Evolutionary conservation across 345 rosid genomes (phyloP).

Genomic region (Laguncularia racemosa): DNA sequence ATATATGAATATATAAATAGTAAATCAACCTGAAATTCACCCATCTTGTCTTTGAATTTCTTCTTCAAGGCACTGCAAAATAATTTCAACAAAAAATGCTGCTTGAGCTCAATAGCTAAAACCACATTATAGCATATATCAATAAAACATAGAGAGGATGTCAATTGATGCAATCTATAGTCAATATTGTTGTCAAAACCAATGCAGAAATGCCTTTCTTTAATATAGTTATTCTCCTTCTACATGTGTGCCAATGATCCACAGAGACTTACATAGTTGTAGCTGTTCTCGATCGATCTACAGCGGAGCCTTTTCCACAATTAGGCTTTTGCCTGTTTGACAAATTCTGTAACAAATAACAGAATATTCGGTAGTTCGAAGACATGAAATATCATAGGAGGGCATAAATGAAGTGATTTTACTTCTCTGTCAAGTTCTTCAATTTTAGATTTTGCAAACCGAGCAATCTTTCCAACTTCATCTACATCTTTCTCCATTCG

Average conservation of each 20-base stretch:
- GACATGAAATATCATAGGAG: conserved; percentile 4
- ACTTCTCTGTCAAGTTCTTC: conserved; percentile 84
- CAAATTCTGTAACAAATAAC: conserved; percentile 38
- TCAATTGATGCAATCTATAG: too few species aligned
- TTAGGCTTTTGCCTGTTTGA: conserved; percentile 72
- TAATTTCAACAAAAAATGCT: not conserved
- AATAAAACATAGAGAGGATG: too few species aligned
- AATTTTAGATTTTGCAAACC: conserved; percentile 55
- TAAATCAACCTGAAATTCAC: conserved; percentile 64
- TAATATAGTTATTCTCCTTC: too few species aligned
- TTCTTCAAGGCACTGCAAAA: conserved; percentile 58
- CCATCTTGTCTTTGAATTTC: conserved; percentile 77
- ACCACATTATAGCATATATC: not conserved
- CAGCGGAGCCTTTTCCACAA: conserved; percentile 78
- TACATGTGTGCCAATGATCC: conserved; percentile 4
- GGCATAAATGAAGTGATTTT: conserved; percentile 1
- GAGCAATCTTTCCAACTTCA: conserved; percentile 73
- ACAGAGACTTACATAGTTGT: conserved; percentile 50
- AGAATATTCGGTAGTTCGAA: not conserved
- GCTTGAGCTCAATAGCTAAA: not conserved
- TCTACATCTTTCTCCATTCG: conserved; percentile 86
- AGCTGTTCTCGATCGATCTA: conserved; percentile 73
- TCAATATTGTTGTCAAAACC: too few species aligned
- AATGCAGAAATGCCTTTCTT: too few species aligned
- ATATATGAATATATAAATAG: not conserved